Evolutionary conservation across 331 rosid species (phyloP), one percentile per base, ranked within the genome.

Genomic region (Acacia pycnantha): DNA sequence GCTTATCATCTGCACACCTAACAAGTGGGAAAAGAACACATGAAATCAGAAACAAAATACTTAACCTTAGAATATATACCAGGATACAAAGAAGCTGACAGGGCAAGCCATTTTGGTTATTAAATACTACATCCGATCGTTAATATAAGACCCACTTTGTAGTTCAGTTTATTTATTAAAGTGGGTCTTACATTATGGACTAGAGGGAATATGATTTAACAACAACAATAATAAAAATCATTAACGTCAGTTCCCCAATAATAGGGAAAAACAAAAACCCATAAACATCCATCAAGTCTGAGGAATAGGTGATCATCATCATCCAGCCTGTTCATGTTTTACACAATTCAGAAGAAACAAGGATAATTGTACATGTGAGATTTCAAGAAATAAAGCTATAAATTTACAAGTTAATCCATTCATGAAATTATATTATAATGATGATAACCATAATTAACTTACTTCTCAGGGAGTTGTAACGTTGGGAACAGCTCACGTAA

Each of bases 1-100:
- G 83, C 16, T 74, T 64, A 43, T 83, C 84, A 0, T 61, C 79
- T 26, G 24, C 85, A 73, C 88, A 85, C 74, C 88, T 87, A 19
- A 56, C n/a, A 68, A 59, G 13, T 61, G 29, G 68, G 43, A 73
- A 78, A 44, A 27, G 22, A 35, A 56, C 2, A 73, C 43, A 51
- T 14, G 65, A 27, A 51, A 67, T 10, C 6, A 48, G n/a, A 81
- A 51, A 53, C 0, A 0, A 35, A n/a, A 35, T 22, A 33, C 19
- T 37, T 37, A 40, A 62, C 37, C 68, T 62, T 26, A 21, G 26
- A 35, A 5, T 6, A 41, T 3, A 24, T 46, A 69, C 0, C 14
- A n/a, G 6, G 1, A n/a, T 11, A 10, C 21, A 10, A 31, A 65
- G 22, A 65, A 65, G 14, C 37, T 15, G 41, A 29, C 19, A 40